These are phyloP conservation scores for Citrus cavaleriei DNA, from an alignment of 345 rosid species.

Conservation along the genomic window DNA sequence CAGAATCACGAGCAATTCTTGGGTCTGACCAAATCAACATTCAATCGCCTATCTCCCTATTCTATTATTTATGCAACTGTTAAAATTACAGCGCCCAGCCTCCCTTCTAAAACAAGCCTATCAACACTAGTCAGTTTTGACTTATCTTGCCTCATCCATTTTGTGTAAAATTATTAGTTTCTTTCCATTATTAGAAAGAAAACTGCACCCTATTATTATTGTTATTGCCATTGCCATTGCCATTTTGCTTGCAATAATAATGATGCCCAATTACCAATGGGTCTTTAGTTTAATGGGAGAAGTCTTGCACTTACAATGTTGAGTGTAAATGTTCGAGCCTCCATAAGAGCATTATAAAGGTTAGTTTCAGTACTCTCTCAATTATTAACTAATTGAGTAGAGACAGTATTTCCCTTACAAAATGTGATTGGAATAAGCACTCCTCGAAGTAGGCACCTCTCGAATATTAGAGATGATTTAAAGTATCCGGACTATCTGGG, in stretches of 20 bases:
- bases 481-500: rapidly evolving
- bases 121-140: not conserved
- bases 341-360: rapidly evolving
- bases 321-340: rapidly evolving
- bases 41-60: not conserved
- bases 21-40: not conserved
- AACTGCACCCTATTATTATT: too few relatives aligned
- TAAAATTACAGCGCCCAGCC: not conserved
- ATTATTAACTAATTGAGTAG: too few relatives aligned
- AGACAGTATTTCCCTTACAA: rapidly evolving
- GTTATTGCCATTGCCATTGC: too few relatives aligned
- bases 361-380: too few relatives aligned
- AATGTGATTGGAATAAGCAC: too few relatives aligned
- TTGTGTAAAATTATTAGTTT: not conserved
- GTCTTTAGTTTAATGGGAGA: rapidly evolving
- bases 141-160: not conserved
- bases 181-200: too few relatives aligned
- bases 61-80: not conserved
- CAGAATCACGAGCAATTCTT: not conserved
- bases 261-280: too few relatives aligned
- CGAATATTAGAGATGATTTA: too few relatives aligned
- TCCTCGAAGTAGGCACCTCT: rapidly evolving
- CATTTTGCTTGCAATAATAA: too few relatives aligned
- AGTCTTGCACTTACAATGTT: rapidly evolving
- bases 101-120: not conserved